Evolutionary conservation across 805 yeast species (phyloP).

Genomic region (Candida arabinofermentans): DNA sequence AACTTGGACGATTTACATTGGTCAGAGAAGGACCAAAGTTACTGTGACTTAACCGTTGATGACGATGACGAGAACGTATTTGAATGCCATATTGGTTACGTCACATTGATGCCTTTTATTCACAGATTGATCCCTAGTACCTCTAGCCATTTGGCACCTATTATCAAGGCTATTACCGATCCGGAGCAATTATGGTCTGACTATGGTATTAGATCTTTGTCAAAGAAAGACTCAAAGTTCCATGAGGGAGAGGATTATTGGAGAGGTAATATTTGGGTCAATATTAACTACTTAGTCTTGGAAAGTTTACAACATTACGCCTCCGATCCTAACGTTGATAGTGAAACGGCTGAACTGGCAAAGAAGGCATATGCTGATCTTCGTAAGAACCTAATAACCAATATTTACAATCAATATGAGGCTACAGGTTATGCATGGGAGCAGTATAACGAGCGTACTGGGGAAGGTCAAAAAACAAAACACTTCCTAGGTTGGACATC

Average conservation of each 20-base stretch:
- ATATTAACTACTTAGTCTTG: slow-evolving; percentile 78
- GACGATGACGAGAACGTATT: slow-evolving; percentile 62
- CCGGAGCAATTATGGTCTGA: slow-evolving; percentile 73
- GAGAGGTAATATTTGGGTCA: slow-evolving; percentile 93
- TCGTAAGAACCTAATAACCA: slow-evolving; percentile 63
- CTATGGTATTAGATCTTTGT: slow-evolving; percentile 78
- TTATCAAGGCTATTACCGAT: slow-evolving; percentile 59
- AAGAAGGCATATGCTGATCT: slow-evolving; percentile 51
- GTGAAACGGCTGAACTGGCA: slow-evolving; percentile 35
- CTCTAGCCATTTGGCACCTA: slow-evolving; percentile 43
- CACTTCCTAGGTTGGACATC: slow-evolving; percentile 96
- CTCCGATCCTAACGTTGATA: slow-evolving; percentile 26
- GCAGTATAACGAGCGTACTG: slow-evolving; percentile 76
- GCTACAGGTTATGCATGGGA: slow-evolving; percentile 86
- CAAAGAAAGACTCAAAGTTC: slow-evolving; percentile 60
- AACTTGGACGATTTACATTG: slow-evolving; percentile 80
- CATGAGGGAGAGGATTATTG: slow-evolving; percentile 88
- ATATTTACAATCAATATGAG: slow-evolving; percentile 65
- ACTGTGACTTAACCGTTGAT: slow-evolving; percentile 81
- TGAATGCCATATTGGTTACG: slow-evolving; percentile 89
- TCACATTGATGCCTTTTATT: slow-evolving; percentile 80
- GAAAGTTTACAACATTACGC: slow-evolving; percentile 64
- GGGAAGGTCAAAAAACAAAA: slow-evolving; percentile 75
- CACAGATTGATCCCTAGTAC: slow-evolving; percentile 56
- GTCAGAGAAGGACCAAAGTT: slow-evolving; percentile 60